Conservation (phyloP, 257 asterid genomes). For the Thymus mandschuricus region DNA sequence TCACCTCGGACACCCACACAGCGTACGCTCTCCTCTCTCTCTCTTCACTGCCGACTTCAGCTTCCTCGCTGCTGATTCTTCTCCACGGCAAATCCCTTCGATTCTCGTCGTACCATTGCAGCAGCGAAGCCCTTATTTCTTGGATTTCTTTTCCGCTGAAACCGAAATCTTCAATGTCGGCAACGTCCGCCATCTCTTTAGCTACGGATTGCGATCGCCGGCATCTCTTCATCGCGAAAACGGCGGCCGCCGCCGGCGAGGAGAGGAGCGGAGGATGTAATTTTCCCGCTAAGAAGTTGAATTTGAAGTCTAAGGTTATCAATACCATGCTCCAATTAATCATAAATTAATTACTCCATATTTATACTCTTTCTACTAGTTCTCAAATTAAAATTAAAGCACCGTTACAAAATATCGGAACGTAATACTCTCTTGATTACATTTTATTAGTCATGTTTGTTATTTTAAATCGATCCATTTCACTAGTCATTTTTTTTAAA, state of each 20-base stretch:
- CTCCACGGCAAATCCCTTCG: conserved; percentile 95
- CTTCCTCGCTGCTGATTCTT: conserved; percentile 48
- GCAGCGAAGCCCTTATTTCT: conserved; percentile 72
- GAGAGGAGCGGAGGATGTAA: conserved; percentile 23
- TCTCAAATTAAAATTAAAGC: no score
- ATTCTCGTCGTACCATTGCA: conserved; percentile 78
- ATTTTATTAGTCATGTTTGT: no score
- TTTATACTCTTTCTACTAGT: no score
- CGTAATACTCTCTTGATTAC: no score
- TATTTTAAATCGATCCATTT: no score
- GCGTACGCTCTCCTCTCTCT: conserved; percentile 75
- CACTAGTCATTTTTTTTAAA: no score
- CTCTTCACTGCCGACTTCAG: conserved; percentile 37
- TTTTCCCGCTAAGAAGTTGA: conserved; percentile 56
- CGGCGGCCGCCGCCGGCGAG: conserved; percentile 39
- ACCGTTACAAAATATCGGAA: no score
- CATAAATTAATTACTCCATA: no score
- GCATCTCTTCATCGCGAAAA: conserved; percentile 52
- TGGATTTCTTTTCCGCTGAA: conserved; percentile 55
- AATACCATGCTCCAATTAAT: not conserved
- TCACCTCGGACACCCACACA: conserved; percentile 98
- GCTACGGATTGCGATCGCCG: conserved; percentile 29
- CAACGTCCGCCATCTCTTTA: conserved; percentile 27
- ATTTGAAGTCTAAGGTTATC: conserved; percentile 36
- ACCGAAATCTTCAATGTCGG: conserved; percentile 76